Evolutionary conservation across 176 grass and related monocot species (phyloP), one percentile per base, ranked within the genome.

Genomic region (Otatea glauca): DNA sequence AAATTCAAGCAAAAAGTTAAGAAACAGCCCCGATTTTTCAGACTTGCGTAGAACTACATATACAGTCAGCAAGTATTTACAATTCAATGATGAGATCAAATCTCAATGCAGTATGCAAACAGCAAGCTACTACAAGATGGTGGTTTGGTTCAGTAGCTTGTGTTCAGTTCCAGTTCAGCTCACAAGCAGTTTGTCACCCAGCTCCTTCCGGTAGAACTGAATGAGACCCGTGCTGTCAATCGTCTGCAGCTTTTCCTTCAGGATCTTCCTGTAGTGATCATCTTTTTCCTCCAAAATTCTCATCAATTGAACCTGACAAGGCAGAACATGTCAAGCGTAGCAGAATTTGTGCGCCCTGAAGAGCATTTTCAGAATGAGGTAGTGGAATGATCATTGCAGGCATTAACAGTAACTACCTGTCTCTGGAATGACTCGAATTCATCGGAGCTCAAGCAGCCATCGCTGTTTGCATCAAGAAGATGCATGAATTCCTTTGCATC

Each of bases 381-480:
- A 20, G 13, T 48, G 16, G 41, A 74, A 79, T 37, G 55, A 48
- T 14, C 15, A 38, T 24, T 24, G 4, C 1, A 2, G 34, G 72
- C 72, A 7, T 67, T 41, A 88, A 47, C 76, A 20, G 67, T 6
- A 71, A 70, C 37, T 70, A 95, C 93, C 92, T 98, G 96, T 93
- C 84, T 78, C 74, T 98, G 96, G 87, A 98, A 98, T 10, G 84
- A 83, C 43, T 93, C 91, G 4, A 98, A 98, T 82, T 98, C 96
- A 13, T 98, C 93, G 6, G 88, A 95, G 89, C 93, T 98, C 72
- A 98, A 89, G 85, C 85, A 95, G n/a, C 96, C 93, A 4, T 98
- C 96, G 16, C 85, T 86, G 83, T 95, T 95, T 76, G 85, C 91
- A 49, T 98, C 96, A 29, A 98, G 93, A 51, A 93, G 93, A 63